Conservation (phyloP, 768 basidiomycete genomes). For the Russula ochroleuca region DNA sequence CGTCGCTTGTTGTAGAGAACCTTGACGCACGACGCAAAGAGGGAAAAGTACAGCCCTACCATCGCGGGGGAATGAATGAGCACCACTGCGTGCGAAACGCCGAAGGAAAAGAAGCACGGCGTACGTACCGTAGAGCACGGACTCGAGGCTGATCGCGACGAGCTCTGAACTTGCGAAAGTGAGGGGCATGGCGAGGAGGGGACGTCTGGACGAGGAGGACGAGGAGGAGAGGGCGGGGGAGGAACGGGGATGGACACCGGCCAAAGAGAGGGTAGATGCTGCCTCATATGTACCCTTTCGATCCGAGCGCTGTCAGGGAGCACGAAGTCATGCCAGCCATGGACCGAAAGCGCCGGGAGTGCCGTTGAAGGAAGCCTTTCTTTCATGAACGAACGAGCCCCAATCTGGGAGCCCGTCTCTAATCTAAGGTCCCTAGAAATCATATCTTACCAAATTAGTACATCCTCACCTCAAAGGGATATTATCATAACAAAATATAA, state of each 20-base stretch:
- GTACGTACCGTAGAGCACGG: conserved; percentile 19
- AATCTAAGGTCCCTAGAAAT: too few relatives aligned
- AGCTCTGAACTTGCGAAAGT: conserved; percentile 20
- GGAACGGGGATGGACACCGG: conserved; percentile 1
- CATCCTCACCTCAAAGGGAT: not conserved
- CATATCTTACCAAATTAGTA: not conserved
- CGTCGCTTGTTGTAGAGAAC: conserved; percentile 21
- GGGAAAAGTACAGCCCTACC: conserved; percentile 17
- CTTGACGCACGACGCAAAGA: conserved; percentile 16
- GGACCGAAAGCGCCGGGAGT: not conserved
- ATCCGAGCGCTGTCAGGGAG: conserved; percentile 5
- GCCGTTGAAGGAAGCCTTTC: not conserved
- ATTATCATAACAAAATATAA: not conserved
- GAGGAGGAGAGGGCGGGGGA: conserved; percentile 2
- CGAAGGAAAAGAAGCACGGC: too few relatives aligned
- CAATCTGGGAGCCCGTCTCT: too few relatives aligned
- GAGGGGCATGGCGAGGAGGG: not conserved
- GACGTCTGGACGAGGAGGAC: not conserved
- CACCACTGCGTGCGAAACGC: too few relatives aligned
- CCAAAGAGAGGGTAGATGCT: conserved; percentile 11
- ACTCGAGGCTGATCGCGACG: conserved; percentile 20
- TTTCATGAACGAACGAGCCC: not conserved
- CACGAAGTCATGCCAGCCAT: not conserved
- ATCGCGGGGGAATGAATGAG: too few relatives aligned
- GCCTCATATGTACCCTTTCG: conserved; percentile 21